Evolutionary conservation across 2,329 filamentous ascomycete genomes (phyloP).

Genomic region (Talaromyces albobiverticillius): DNA sequence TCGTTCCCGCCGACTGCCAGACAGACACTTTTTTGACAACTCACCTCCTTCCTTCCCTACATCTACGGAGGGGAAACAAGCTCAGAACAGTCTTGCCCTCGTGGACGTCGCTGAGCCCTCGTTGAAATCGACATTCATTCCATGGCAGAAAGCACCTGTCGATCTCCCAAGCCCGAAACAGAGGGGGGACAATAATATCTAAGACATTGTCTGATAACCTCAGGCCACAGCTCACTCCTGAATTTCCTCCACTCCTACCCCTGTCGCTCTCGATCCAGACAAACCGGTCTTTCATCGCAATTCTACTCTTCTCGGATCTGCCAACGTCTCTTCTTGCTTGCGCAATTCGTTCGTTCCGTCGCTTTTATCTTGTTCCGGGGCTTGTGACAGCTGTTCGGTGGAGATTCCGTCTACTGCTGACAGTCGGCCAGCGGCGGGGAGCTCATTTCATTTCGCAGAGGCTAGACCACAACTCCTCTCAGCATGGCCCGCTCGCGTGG

Average conservation of each 20-base stretch:
- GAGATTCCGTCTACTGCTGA: not conserved
- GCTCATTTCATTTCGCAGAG: not conserved
- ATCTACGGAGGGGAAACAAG: not conserved
- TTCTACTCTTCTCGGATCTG: not conserved
- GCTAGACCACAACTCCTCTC: slow-evolving; percentile 8
- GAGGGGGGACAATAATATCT: not conserved
- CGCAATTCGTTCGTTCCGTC: not conserved
- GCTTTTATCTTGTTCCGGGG: not conserved
- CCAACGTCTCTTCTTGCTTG: not conserved
- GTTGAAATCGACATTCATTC: not conserved
- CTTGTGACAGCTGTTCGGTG: not conserved
- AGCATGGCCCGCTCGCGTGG: slow-evolving; percentile 40
- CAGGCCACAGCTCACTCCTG: not conserved
- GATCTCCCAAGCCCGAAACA: not conserved
- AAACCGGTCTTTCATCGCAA: not conserved
- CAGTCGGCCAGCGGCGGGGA: not conserved
- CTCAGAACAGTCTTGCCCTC: not conserved
- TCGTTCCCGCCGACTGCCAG: slow-evolving; percentile 10
- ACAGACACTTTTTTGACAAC: slow-evolving; percentile 18
- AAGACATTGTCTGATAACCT: slow-evolving; percentile 4
- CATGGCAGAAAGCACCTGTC: not conserved
- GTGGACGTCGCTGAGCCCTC: slow-evolving; percentile 2
- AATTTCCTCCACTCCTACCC: not conserved
- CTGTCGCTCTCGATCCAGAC: not conserved
- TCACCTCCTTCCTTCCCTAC: not conserved